These are phyloP conservation scores for Dothidotthia symphoricarpi DNA, from an alignment of 2,329 filamentous ascomycete genomes.

Conservation along the genomic window DNA sequence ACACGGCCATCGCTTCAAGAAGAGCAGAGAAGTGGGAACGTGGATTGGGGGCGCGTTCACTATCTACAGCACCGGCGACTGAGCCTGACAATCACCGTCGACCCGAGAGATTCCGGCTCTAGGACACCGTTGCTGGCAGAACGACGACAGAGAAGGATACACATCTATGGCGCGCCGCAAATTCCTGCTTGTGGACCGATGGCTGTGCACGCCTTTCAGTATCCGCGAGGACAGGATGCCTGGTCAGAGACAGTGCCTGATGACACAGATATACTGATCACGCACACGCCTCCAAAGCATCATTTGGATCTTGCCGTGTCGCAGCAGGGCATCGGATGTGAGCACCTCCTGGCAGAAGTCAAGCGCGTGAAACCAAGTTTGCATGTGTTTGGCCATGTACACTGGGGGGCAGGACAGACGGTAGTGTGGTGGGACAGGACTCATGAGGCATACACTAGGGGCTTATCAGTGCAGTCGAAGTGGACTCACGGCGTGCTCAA, in stretches of 20 bases:
- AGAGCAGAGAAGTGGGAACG: constrained; percentile 54
- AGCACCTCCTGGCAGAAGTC: constrained; percentile 66
- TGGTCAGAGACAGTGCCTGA: constrained; percentile 71
- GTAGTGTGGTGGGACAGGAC: constrained; percentile 71
- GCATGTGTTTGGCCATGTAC: constrained; percentile 84
- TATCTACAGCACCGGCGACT: constrained; percentile 72
- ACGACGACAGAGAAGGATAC: constrained; percentile 53
- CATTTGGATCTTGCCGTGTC: constrained; percentile 64
- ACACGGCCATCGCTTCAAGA: constrained; percentile 52
- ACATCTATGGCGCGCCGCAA: constrained; percentile 77
- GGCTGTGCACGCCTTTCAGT: constrained; percentile 73
- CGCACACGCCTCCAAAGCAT: constrained; percentile 73
- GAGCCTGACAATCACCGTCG: constrained; percentile 54
- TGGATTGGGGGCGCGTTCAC: constrained; percentile 66
- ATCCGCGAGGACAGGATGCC: constrained; percentile 62
- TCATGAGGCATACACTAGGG: constrained; percentile 69
- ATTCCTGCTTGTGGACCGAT: constrained; percentile 71
- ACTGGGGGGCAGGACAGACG: constrained; percentile 70
- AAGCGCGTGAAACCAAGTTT: constrained; percentile 72
- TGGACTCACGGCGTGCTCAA: constrained; percentile 41
- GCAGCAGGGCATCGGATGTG: constrained; percentile 63
- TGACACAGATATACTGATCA: constrained; percentile 75
- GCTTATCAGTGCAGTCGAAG: constrained; percentile 48
- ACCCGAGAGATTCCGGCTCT: constrained; percentile 7
- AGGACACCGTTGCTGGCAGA: constrained; percentile 23